Base-by-base conservation (phyloP, 1,139 yeast species). In the Saccharomyces hybrid region DNA sequence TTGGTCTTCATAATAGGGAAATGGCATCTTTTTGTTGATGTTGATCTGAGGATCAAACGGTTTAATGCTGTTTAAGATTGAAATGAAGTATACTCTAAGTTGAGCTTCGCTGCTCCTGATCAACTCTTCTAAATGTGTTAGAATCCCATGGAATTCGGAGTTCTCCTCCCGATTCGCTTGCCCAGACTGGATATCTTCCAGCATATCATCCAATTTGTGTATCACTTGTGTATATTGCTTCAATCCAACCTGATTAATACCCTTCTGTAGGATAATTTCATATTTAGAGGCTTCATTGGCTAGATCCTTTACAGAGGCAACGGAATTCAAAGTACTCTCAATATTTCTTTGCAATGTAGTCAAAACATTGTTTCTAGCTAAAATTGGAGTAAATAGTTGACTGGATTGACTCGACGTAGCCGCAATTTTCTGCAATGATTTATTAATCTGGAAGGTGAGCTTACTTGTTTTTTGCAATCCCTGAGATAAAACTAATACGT, bases 401-500 rank as follows among this genome's bases (percentile, higher is more conserved):
- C 85, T 83, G 0, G 96, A 88, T 41, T 79, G 78, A 46, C 77
- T 71, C 3, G 95, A 80, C 51, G 82, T 81, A 32, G 69, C 70
- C 2, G 88, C 78, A 49, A 90, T 79, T 50, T 73, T 76, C 48
- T 70, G 72, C 42, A 90, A 72, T 0, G 89, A 82, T 42, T 73
- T 70, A 16, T 82, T 76, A 54, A 90, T 83, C 51, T 79, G 73
- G 3, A 72, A 69, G 28, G 90, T 80, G 44, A 89, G 70, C 19
- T 76, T 78, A 49, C 79, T 78, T 5, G 90, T 81, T 55, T 80
- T 78, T 51, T 77, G 70, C 38, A 90, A 74, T 55, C 87, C 85
- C 64, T 87, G 95, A 55, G 87, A 87, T 47, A 90, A 76, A 8
- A 90, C 90, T 2, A 89, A 84, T 50, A 88, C 84, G 62, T 89